Percentiles rank a stretch among this genome's conserved stretches.
phyloP scores from a whole-genome alignment of 179 eudicot genomes.

The Camellia oleifera region DNA sequence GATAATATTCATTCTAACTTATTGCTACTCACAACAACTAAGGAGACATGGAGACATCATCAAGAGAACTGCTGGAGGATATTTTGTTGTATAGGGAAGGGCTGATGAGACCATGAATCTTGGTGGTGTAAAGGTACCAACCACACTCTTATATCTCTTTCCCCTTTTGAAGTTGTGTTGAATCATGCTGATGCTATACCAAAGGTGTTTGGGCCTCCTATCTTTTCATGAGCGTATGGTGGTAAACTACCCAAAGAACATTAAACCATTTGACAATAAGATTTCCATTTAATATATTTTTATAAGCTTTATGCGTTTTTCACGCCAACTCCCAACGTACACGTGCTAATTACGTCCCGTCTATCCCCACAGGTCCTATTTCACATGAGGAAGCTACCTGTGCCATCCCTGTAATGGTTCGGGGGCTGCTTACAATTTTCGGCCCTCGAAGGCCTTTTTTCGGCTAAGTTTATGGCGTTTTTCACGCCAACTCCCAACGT shows the following conservation, averaged over 20 bases:
- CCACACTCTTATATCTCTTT: not conserved
- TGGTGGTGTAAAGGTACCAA: constrained; percentile 16
- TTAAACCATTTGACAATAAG: too few relatives aligned
- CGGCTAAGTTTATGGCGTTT: too few relatives aligned
- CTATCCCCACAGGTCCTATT: too few relatives aligned
- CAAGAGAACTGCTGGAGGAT: constrained; percentile 75
- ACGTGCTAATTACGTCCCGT: too few relatives aligned
- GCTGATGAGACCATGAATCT: constrained; percentile 99
- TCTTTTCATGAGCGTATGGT: not conserved
- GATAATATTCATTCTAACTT: not conserved
- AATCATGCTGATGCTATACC: not conserved
- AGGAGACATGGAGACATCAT: constrained; percentile 86
- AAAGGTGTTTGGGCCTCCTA: not conserved
- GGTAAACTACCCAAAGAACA: not conserved
- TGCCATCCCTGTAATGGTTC: too few relatives aligned
- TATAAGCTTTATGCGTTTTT: too few relatives aligned
- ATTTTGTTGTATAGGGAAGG: constrained; percentile 69
- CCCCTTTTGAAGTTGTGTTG: not conserved
- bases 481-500: too few relatives aligned
- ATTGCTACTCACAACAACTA: constrained; percentile 11
- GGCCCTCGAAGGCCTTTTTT: too few relatives aligned
- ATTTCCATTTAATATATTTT: too few relatives aligned
- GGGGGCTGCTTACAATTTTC: too few relatives aligned
- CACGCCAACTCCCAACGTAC: too few relatives aligned
- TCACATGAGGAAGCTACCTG: too few relatives aligned